These are phyloP conservation scores for Fusarium hostae DNA, from an alignment of 2,329 filamentous ascomycete species.

Conservation along the genomic window DNA sequence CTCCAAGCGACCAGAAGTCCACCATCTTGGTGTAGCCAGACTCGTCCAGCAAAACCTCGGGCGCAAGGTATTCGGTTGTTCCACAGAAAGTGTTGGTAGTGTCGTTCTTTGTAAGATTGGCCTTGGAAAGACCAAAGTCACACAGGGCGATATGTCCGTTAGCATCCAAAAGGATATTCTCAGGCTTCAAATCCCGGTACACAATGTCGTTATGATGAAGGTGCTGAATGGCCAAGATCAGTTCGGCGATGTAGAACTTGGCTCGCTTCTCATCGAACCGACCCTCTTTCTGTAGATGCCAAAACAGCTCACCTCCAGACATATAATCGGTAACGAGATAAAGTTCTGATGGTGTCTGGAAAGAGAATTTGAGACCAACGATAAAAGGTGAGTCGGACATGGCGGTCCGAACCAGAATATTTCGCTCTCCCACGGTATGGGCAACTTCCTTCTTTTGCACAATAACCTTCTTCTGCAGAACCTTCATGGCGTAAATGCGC, in stretches of 20 bases:
- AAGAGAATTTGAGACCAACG: conserved; percentile 97
- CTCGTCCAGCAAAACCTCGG: conserved; percentile 94
- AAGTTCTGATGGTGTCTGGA: conserved; percentile 95
- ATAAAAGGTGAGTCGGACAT: conserved; percentile 98
- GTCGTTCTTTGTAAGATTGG: conserved; percentile 94
- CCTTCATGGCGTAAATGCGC: conserved; percentile 99
- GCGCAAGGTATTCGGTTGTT: conserved; percentile 96
- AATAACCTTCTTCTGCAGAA: conserved; percentile 98
- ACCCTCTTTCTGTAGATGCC: conserved; percentile 97
- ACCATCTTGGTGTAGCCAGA: conserved; percentile 99
- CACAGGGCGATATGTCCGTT: conserved; percentile 98
- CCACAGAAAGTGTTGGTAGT: conserved; percentile 99
- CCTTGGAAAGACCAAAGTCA: conserved; percentile 97
- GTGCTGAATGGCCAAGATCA: conserved; percentile 94
- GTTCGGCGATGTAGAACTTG: conserved; percentile 98
- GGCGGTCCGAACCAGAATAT: conserved; percentile 95
- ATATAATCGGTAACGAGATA: conserved; percentile 99
- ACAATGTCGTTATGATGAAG: conserved; percentile 98
- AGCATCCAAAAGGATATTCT: conserved; percentile 96
- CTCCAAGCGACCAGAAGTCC: conserved; percentile 98
- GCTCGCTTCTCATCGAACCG: conserved; percentile 94
- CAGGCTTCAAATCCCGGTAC: conserved; percentile 95
- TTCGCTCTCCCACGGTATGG: conserved; percentile 95
- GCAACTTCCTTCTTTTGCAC: conserved; percentile 99
- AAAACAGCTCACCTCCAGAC: conserved; percentile 98